phyloP scores from a whole-genome alignment of 805 yeast genomes.

The Metschnikowia shivogae region DNA sequence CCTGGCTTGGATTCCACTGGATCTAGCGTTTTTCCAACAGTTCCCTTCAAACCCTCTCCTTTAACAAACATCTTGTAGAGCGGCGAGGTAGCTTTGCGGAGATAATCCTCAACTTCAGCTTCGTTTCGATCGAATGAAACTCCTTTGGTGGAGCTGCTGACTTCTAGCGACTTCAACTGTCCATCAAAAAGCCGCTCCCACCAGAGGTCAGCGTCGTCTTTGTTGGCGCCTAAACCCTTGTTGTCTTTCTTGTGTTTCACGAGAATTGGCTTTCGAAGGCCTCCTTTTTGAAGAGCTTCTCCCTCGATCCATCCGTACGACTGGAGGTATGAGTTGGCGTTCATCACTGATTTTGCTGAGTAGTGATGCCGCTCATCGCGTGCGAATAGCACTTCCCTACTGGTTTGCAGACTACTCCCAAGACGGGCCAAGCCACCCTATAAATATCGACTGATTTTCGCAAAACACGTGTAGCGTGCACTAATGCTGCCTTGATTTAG shows the following conservation, averaged over 20 bases:
- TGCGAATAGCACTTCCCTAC: background rate
- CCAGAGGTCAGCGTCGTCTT: slow-evolving; percentile 84
- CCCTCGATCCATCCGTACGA: slow-evolving; percentile 93
- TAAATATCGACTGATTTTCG: too few species aligned
- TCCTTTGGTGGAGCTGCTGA: slow-evolving; percentile 31
- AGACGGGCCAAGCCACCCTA: too few species aligned
- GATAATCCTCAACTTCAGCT: slow-evolving; percentile 43
- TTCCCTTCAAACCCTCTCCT: slow-evolving; percentile 83
- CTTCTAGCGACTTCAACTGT: slow-evolving; percentile 74
- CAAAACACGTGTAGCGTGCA: too few species aligned
- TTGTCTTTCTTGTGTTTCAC: slow-evolving; percentile 88
- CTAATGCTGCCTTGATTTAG: too few species aligned
- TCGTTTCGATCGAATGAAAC: slow-evolving; percentile 52
- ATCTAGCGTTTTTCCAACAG: slow-evolving; percentile 43
- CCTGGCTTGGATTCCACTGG: slow-evolving; percentile 5
- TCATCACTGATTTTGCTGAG: slow-evolving; percentile 43
- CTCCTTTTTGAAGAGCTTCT: slow-evolving; percentile 74
- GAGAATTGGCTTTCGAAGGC: slow-evolving; percentile 76
- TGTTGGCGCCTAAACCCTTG: slow-evolving; percentile 83
- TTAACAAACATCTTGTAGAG: slow-evolving; percentile 80
- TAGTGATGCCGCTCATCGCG: slow-evolving; percentile 2
- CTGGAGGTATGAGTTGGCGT: slow-evolving; percentile 66
- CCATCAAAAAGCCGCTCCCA: slow-evolving; percentile 97
- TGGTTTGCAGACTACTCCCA: too few species aligned
- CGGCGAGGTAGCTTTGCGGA: slow-evolving; percentile 58